Evolutionary conservation across 176 grass and related monocot genomes (phyloP).

Genomic region (Urochloa ruziziensis): DNA sequence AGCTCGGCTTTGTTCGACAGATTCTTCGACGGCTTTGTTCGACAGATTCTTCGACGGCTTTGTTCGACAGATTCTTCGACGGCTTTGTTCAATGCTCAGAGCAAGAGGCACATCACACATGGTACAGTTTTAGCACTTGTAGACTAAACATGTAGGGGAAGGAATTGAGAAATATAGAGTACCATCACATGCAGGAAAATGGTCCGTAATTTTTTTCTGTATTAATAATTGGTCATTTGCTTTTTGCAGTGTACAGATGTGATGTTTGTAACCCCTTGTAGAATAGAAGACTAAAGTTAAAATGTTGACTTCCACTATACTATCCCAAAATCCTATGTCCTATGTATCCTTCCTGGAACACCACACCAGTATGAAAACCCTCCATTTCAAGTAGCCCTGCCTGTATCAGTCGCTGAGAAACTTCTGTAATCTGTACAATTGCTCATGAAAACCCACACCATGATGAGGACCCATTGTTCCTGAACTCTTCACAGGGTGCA

Average conservation of each 20-base stretch:
- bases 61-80: too few relatives aligned
- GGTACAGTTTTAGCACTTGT: too few relatives aligned
- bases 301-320: background rate
- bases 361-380: background rate
- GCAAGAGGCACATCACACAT: too few relatives aligned
- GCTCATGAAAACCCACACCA: constrained; percentile 48
- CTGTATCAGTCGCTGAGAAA: background rate
- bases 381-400: background rate
- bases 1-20: too few relatives aligned
- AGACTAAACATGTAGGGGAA: too few relatives aligned
- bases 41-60: too few relatives aligned
- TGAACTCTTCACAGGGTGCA: constrained; percentile 60
- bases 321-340: background rate
- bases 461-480: constrained; percentile 47
- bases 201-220: background rate
- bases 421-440: constrained; percentile 27
- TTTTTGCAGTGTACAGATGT: background rate
- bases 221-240: background rate
- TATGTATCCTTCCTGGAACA: background rate
- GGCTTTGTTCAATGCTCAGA: too few relatives aligned
- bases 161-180: background rate
- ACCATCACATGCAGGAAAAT: background rate
- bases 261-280: background rate
- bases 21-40: too few relatives aligned
- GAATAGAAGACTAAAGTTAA: background rate